Evolutionary conservation across 2,329 filamentous ascomycete genomes (phyloP), one percentile per base, ranked within the genome.

Genomic region (Phaeosphaeria sp.): DNA sequence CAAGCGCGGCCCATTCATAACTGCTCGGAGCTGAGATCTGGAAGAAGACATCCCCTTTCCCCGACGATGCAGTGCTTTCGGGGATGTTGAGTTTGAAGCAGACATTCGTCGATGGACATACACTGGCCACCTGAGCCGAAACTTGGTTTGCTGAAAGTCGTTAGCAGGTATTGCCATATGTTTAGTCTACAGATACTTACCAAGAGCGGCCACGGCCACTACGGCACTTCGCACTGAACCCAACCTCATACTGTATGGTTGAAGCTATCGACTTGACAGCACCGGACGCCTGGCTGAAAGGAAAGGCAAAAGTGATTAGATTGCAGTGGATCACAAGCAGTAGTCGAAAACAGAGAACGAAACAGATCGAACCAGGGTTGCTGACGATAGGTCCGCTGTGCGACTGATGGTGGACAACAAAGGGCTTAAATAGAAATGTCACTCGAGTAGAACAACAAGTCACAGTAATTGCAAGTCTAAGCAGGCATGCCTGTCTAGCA

Each of bases 21-120:
- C 70, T 78, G 42, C 79, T 80, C 1, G 86, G 84, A 2, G 83
- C 83, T 46, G 79, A 81, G 50, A 88, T 79, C 57, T 86, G 84
- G 66, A 88, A 83, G 72, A 81, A 88, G 52, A 88, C 83, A 58
- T 86, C 83, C 21, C 85, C 84, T 33, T 65, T 77, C 13, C 81
- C 82, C 20, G 80, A 81, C 2, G 77, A 79, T 1, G 81, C 81
- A 4, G 85, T 86, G 25, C 75, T 70, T 22, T 80, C 71, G 2
- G 86, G 85, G 6, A 88, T 81, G 67, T 85, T 86, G 60, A 88
- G 76, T 10, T 77, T 76, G 67, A 81, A 87, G 73, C 79, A 81
- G 20, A 82, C 69, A 30, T 77, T 64, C 7, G 47, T 67, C 4
- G 59, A 60, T 0, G 69, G 68, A 41, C 71, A 74, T 13, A 67